phyloP scores from a whole-genome alignment of 2,329 filamentous ascomycete genomes.

The Fusarium sterilihyphosum region DNA sequence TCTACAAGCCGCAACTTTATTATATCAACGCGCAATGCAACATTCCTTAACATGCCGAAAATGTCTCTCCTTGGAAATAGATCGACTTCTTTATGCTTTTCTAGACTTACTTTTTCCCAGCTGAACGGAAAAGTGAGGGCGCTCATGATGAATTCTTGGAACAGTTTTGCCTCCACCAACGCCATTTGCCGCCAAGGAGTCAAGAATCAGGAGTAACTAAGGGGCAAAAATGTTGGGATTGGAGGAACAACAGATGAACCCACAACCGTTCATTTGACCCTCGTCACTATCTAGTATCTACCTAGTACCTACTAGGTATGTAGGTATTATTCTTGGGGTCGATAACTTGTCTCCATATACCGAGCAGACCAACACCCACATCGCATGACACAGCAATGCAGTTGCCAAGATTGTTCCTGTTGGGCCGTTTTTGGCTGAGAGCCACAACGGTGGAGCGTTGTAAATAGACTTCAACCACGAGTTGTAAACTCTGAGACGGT shows the following conservation, averaged over 20 bases:
- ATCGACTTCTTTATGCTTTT: slow-evolving; percentile 6
- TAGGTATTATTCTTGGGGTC: neutral
- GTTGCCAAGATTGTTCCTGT: neutral
- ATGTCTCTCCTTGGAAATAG: neutral
- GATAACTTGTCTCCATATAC: neutral
- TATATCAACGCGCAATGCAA: slow-evolving; percentile 8
- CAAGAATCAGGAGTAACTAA: neutral
- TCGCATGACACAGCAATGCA: neutral
- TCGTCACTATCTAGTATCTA: neutral
- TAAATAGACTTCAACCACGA: neutral
- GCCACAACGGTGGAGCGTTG: neutral
- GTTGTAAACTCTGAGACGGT: neutral
- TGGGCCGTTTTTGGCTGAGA: neutral
- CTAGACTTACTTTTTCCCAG: neutral
- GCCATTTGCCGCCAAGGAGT: neutral
- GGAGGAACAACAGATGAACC: neutral
- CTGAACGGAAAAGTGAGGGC: neutral
- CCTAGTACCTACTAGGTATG: neutral
- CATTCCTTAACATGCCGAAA: slow-evolving; percentile 29
- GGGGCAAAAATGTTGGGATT: neutral
- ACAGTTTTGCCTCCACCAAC: neutral
- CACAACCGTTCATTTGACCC: neutral
- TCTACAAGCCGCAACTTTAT: slow-evolving; percentile 26
- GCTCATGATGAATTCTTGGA: slow-evolving; percentile 2
- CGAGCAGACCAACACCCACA: neutral